Base-by-base conservation (phyloP, 2,329 filamentous ascomycete species). In the Zymoseptoria tritici region DNA sequence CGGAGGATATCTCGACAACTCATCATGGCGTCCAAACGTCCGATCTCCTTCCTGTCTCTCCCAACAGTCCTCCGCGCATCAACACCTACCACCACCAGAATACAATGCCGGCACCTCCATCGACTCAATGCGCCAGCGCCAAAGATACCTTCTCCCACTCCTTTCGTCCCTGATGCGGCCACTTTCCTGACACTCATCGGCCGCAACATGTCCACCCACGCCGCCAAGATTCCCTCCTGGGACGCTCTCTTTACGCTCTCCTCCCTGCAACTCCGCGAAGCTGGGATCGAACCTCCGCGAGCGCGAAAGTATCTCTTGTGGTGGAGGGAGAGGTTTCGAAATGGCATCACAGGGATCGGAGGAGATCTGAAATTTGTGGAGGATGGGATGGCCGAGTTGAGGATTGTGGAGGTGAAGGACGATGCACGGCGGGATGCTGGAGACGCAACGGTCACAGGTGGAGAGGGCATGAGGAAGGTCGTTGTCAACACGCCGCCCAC, bases 151-250 rank as follows among this genome's bases (percentile, higher is more conserved):
- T 71, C 80, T 22, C 88, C 91, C 0, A 96, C 88, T 46, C 90
- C 91, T 1, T 91, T 96, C 69, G 86, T 96, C 49, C 93, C 92
- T 31, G 87, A 97, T 73, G 85, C 91, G 49, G 73, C 82, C 67
- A 94, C 92, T 16, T 96, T 99, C 76, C 86, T 97, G 63, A 90
- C 84, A 42, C 81, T 97, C 61, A 97, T 97, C 76, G 94, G 94
- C 68, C 92, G 94, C 64, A 87, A 87, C 68, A 85, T 97, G 69
- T 86, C 83, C 70, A 85, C 88, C 71, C 90, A 97, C 78, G 84
- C 88, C 54, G 81, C 84, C 76, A 97, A 97, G 76, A 90, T 99
- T 68, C 85, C 89, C 2, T 87, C 88, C 9, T 97, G 94, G 94
- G 88, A 94, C 57, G 84, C 90, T 5, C 85, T 99, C 52, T 97